A percentile compares a stretch with the other conserved stretches of the same genome.
phyloP scores from a whole-genome alignment of 257 asterid genomes.

The Solanum sejunctum region DNA sequence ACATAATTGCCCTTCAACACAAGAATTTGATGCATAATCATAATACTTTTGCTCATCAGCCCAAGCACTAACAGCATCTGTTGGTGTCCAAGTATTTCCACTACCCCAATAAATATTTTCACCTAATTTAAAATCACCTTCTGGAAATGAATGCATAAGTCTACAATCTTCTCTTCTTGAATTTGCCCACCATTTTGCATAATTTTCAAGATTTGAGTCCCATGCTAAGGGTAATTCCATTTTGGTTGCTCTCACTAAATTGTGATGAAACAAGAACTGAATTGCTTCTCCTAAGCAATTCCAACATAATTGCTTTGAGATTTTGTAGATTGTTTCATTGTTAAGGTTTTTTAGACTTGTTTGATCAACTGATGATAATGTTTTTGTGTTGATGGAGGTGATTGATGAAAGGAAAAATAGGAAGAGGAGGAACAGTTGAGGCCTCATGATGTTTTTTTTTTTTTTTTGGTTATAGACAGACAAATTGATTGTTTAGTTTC shows the following conservation, averaged over 20 bases:
- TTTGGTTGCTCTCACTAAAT: slow-evolving; percentile 50
- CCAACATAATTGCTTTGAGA: slow-evolving; percentile 41
- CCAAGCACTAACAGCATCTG: slow-evolving; percentile 62
- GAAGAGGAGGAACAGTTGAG: slow-evolving; percentile 1
- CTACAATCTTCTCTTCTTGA: slow-evolving; percentile 38
- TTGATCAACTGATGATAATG: slow-evolving; percentile 8
- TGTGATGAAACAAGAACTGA: slow-evolving; percentile 62
- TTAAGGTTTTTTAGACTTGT: slow-evolving; percentile 5
- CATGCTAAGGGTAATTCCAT: slow-evolving; percentile 46
- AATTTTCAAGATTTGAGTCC: slow-evolving; percentile 38
- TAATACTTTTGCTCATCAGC: slow-evolving; percentile 65
- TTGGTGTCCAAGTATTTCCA: slow-evolving; percentile 48
- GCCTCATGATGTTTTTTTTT: slow-evolving; percentile 1
- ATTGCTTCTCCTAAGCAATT: slow-evolving; percentile 38
- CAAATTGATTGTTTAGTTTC: background rate
- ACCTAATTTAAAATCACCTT: slow-evolving; percentile 44
- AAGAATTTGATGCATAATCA: slow-evolving; percentile 26
- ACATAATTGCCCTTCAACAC: slow-evolving; percentile 43
- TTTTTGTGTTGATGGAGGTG: background rate
- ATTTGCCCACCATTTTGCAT: slow-evolving; percentile 67
- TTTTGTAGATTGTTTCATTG: slow-evolving; percentile 36
- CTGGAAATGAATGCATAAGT: slow-evolving; percentile 50
- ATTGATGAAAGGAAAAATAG: background rate
- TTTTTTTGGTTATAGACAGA: background rate
- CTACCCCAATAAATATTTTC: slow-evolving; percentile 78